phyloP scores from a whole-genome alignment of 2,329 filamentous ascomycete genomes.

The Uncinocarpus reesii region DNA sequence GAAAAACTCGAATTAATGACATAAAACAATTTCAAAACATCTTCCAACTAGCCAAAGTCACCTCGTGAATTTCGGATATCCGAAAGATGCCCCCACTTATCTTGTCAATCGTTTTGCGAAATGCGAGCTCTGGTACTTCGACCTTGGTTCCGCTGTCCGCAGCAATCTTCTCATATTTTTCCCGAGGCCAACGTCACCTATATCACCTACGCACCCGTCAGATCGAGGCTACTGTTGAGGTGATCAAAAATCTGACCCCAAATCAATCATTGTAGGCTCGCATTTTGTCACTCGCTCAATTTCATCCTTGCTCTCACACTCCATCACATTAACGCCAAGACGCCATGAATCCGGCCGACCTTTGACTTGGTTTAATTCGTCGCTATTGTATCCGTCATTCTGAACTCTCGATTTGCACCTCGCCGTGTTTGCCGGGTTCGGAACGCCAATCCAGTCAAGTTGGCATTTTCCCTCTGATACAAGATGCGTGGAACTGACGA shows the following conservation, averaged over 20 bases:
- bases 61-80: not conserved
- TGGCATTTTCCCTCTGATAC: slow-evolving; percentile 21
- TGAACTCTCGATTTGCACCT: not conserved
- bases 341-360: slow-evolving; percentile 4
- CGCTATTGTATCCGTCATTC: not conserved
- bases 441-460: slow-evolving; percentile 10
- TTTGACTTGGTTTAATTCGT: not conserved
- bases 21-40: not conserved
- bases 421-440: not conserved
- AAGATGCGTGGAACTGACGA: slow-evolving; percentile 22
- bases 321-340: not conserved
- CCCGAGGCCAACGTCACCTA: no score
- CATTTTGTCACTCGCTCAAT: not conserved
- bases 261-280: not conserved
- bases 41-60: not conserved
- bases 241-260: no score
- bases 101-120: not conserved
- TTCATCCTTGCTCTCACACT: not conserved
- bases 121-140: no score
- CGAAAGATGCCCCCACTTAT: not conserved
- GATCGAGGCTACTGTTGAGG: no score
- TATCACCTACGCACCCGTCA: no score
- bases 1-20: not conserved
- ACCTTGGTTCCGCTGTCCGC: no score
- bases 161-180: no score